phyloP scores from a whole-genome alignment of 2,329 filamentous ascomycete genomes.

The Neophaeococcomyces mojaviensis region DNA sequence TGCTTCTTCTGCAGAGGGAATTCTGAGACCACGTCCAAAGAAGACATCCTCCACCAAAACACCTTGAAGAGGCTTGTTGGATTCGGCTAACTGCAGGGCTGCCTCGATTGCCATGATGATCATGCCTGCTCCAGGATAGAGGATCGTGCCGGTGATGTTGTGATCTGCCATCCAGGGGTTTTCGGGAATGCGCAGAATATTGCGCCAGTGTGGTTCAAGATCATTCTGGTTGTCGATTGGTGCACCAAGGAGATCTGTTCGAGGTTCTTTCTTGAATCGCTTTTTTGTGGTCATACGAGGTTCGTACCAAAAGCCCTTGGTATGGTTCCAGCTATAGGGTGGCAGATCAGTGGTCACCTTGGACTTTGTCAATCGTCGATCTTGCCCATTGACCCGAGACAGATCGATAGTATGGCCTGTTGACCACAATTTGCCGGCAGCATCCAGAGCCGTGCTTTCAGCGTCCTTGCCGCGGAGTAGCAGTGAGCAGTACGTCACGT shows the following conservation, averaged over 20 bases:
- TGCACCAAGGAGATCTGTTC: slow-evolving; percentile 24
- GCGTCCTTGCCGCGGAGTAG: no score
- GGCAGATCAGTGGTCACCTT: slow-evolving; percentile 31
- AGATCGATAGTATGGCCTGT: slow-evolving; percentile 8
- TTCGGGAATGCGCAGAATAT: slow-evolving; percentile 24
- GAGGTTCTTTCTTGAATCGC: slow-evolving; percentile 29
- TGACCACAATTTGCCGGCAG: slow-evolving; percentile 7
- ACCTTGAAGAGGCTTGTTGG: background rate
- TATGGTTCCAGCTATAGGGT: slow-evolving; percentile 45
- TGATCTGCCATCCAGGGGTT: slow-evolving; percentile 28
- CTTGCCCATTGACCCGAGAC: slow-evolving; percentile 4
- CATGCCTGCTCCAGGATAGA: slow-evolving; percentile 28
- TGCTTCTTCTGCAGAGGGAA: slow-evolving; percentile 10
- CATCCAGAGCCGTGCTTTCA: no score
- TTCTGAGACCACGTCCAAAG: slow-evolving; percentile 10
- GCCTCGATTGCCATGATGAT: slow-evolving; percentile 28
- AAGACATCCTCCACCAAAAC: slow-evolving; percentile 13
- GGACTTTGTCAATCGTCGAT: background rate
- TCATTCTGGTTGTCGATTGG: slow-evolving; percentile 9
- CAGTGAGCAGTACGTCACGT: no score
- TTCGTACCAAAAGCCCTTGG: slow-evolving; percentile 37
- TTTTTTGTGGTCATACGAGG: slow-evolving; percentile 35
- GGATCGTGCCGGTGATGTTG: slow-evolving; percentile 15
- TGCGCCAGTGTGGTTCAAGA: slow-evolving; percentile 25
- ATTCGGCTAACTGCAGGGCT: slow-evolving; percentile 8